A percentile compares a stretch with the other conserved stretches of the same genome.
phyloP scores from a whole-genome alignment of 1,284 basidiomycete species.

The Cutaneotrichosporon cavernicola region DNA sequence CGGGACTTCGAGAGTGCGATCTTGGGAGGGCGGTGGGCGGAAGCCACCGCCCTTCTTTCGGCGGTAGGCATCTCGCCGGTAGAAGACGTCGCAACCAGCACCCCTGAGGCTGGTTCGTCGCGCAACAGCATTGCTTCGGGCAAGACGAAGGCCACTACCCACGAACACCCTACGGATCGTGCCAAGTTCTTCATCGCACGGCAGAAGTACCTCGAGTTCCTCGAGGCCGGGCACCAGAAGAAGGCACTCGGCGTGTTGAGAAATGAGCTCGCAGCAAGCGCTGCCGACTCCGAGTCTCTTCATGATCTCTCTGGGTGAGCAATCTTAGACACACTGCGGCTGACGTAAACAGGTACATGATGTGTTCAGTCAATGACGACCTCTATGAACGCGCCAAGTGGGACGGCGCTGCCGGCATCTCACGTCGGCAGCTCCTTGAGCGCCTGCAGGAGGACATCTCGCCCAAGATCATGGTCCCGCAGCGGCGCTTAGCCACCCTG shows the following conservation, averaged over 20 bases:
- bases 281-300: conserved; percentile 68
- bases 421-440: conserved; percentile 71
- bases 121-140: conserved; percentile 35
- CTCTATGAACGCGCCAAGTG: conserved; percentile 76
- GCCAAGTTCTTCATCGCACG: conserved; percentile 83
- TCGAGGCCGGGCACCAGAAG: conserved; percentile 78
- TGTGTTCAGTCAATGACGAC: conserved; percentile 83
- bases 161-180: conserved; percentile 58
- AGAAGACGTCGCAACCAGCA: conserved; percentile 13
- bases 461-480: conserved; percentile 87
- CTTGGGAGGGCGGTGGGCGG: conserved; percentile 77
- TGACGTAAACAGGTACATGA: conserved; percentile 65
- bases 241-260: conserved; percentile 81
- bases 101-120: conserved; percentile 27
- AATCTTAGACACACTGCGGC: background rate
- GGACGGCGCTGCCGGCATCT: conserved; percentile 81
- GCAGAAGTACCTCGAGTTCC: conserved; percentile 94
- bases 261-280: conserved; percentile 77
- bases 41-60: conserved; percentile 70
- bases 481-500: conserved; percentile 77
- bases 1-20: conserved; percentile 78
- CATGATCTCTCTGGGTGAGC: conserved; percentile 78
- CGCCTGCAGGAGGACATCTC: conserved; percentile 87
- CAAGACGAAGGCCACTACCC: conserved; percentile 31
- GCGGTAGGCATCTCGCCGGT: conserved; percentile 61